phyloP scores from a whole-genome alignment of 306 rosid genomes.

The Cucurbita argyrosperma region DNA sequence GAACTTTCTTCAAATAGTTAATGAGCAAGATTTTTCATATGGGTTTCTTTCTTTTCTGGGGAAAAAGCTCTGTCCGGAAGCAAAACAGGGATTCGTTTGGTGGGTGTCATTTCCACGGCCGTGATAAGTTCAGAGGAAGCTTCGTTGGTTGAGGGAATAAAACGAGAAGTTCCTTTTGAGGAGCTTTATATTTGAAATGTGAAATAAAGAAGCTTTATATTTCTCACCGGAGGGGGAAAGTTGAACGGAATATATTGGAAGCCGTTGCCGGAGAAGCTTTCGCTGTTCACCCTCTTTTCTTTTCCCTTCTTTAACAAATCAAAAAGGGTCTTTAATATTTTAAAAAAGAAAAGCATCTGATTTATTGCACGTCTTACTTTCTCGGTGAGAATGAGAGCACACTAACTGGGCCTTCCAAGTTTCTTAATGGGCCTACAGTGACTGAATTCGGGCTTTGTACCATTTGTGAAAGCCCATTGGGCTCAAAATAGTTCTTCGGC shows the following conservation, averaged over 20 bases:
- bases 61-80: no score
- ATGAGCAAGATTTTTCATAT: not conserved
- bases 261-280: slow-evolving; percentile 1
- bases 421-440: no score
- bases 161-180: not conserved
- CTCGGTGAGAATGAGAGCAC: not conserved
- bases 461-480: no score
- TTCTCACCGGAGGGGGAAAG: not conserved
- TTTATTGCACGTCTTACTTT: not conserved
- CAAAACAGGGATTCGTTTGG: no score
- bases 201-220: not conserved
- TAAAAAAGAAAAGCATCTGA: not conserved
- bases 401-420: no score
- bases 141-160: not conserved
- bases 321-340: not conserved
- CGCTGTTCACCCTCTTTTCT: not conserved
- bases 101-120: no score
- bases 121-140: not conserved
- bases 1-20: not conserved
- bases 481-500: no score
- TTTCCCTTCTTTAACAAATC: not conserved
- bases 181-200: not conserved
- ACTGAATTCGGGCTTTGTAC: no score
- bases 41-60: not conserved
- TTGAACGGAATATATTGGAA: slow-evolving; percentile 1